Base-by-base conservation (phyloP, 1,284 basidiomycete genomes). In the Kwoniella shivajii region DNA sequence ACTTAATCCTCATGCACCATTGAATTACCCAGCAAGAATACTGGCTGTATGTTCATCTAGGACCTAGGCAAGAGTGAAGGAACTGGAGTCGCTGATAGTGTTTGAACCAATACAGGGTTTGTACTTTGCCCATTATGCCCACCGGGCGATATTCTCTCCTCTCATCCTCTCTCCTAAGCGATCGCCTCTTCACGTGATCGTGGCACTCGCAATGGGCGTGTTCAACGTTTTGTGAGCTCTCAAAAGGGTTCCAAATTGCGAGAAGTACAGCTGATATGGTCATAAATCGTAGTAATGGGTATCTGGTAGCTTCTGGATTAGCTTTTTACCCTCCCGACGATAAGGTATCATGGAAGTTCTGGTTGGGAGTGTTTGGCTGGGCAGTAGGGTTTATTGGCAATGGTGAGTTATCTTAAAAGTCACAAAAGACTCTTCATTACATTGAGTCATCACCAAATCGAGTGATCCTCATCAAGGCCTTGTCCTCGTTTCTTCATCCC, bases 91-190 rank as follows among this genome's bases (percentile, higher is more conserved):
- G 33, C 30, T 47, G 10, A 45, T 20, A 16, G 43, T 16, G 13
- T 7, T 10, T 4, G 18, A 18, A 6, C 3, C 10, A 14, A 13
- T 6, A 6, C 38, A 75, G 16, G 63, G 74, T 0, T 80, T 88
- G 50, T 95, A 84, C 74, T 72, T 92, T 42, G 64, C 83, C 1
- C 92, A 97, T 80, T 96, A 96, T 75, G 64, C 83, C 49, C 92
- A 95, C 75, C 87, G 93, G 37, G 86, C 91, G 4, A 57, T 96
- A 56, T 72, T 95, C 30, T 88, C 86, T 0, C 93, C 93, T 6
- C 80, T 78, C 14, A 14, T 94, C 10, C 85, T 89, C 51, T 88
- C 89, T 0, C 90, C 92, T 0, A 86, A 85, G 22, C 85, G 92
- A 33, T 89, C 89, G 1, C 87, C 86, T 58, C 80, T 88, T 14